Conservation (phyloP, 2,329 filamentous ascomycete genomes). For the Arthrobotrys musiformis region DNA sequence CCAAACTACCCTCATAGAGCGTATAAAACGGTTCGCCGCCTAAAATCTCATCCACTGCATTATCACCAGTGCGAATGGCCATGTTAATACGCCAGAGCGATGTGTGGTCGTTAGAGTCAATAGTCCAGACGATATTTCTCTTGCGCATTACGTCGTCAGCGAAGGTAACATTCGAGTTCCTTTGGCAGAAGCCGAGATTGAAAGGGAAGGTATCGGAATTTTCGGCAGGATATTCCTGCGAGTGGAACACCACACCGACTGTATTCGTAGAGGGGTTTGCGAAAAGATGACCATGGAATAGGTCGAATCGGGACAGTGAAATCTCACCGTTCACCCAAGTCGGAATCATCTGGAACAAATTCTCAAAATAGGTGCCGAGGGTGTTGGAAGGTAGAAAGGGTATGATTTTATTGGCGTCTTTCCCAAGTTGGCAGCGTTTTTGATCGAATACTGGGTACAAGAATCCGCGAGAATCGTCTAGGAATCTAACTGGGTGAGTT, state of each 20-base stretch:
- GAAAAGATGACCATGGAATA: conserved; percentile 49
- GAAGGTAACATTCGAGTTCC: conserved; percentile 22
- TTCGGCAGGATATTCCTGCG: conserved; percentile 45
- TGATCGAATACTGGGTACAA: conserved; percentile 31
- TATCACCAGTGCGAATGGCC: conserved; percentile 15
- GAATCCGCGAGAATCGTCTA: conserved; percentile 23
- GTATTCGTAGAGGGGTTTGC: conserved; percentile 3
- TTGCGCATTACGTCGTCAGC: conserved; percentile 30
- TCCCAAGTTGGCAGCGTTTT: conserved; percentile 20
- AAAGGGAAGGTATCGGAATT: conserved; percentile 23
- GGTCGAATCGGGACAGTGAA: conserved; percentile 39
- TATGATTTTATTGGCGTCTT: conserved; percentile 25
- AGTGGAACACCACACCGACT: conserved; percentile 29
- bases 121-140: conserved; percentile 38
- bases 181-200: conserved; percentile 43
- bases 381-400: conserved; percentile 25
- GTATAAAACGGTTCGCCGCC: conserved; percentile 44
- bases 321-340: conserved; percentile 24
- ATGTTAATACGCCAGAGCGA: conserved; percentile 45
- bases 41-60: conserved; percentile 13
- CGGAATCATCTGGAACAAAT: conserved; percentile 30
- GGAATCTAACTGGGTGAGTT: conserved; percentile 12
- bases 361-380: conserved; percentile 17
- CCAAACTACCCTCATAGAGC: conserved; percentile 26
- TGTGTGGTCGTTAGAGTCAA: conserved; percentile 12